phyloP scores from a whole-genome alignment of 1,284 basidiomycete genomes.

The Agaricales sp. region DNA sequence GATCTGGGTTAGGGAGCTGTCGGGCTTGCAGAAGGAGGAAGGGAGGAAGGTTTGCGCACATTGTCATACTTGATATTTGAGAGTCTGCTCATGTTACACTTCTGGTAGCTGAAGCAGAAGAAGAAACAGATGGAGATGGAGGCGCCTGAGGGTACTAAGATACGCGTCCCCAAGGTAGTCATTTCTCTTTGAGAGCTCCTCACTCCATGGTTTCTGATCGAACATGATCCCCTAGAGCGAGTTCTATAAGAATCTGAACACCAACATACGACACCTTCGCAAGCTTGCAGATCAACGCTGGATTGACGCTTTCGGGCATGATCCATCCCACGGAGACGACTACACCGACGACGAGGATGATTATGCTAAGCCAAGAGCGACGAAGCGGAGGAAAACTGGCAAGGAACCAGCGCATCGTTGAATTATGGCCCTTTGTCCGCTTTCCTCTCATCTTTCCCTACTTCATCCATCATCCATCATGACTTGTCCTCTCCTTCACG shows the following conservation, averaged over 20 bases:
- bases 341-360: constrained; percentile 36
- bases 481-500: no score
- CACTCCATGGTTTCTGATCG: constrained; percentile 10
- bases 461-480: no score
- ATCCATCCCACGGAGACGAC: constrained; percentile 24
- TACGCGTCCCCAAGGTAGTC: constrained; percentile 49
- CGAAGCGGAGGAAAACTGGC: constrained; percentile 21
- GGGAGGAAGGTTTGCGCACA: constrained; percentile 44
- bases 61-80: constrained; percentile 1
- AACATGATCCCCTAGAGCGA: constrained; percentile 34
- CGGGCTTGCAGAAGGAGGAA: constrained; percentile 47
- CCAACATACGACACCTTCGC: constrained; percentile 47
- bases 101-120: constrained; percentile 44
- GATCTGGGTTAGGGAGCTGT: constrained; percentile 55
- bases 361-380: constrained; percentile 29
- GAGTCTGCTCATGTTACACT: constrained; percentile 8
- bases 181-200: no score
- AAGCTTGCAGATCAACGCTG: constrained; percentile 18
- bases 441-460: neutral
- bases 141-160: constrained; percentile 29
- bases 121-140: constrained; percentile 45
- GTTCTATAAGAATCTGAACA: constrained; percentile 49
- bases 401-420: no score
- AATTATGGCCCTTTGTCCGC: neutral
- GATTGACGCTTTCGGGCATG: constrained; percentile 27